Evolutionary conservation across 306 rosid species (phyloP).

Genomic region (Quercus glauca): DNA sequence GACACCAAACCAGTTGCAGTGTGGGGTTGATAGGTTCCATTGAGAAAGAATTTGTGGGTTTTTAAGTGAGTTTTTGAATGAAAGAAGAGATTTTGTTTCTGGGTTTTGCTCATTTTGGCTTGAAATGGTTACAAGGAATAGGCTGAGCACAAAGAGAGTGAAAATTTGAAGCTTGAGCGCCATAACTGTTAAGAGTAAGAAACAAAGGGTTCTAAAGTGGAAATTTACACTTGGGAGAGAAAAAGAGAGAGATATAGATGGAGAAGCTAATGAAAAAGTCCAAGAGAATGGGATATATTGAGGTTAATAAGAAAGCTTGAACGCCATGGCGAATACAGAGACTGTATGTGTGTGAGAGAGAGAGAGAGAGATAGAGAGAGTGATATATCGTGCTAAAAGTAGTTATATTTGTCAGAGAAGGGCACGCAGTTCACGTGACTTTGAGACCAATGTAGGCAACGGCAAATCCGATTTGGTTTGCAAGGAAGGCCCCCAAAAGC

Average conservation of each 20-base stretch:
- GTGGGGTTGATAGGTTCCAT: conserved; percentile 52
- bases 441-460: conserved; percentile 15
- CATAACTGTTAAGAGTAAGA: conserved; percentile 19
- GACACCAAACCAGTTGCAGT: conserved; percentile 81
- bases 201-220: not conserved
- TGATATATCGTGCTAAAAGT: conserved; percentile 16
- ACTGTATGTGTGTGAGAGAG: not conserved
- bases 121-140: conserved; percentile 14
- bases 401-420: conserved; percentile 43
- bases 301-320: conserved; percentile 15
- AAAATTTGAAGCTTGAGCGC: conserved; percentile 24
- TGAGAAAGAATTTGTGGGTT: conserved; percentile 44
- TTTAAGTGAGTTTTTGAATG: conserved; percentile 57
- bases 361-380: not conserved
- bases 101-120: conserved; percentile 23
- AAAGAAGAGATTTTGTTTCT: conserved; percentile 51
- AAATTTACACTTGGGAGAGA: not conserved
- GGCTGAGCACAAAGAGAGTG: conserved; percentile 17
- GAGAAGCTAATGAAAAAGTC: conserved; percentile 6
- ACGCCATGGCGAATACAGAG: conserved; percentile 18
- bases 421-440: conserved; percentile 79
- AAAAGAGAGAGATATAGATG: not conserved
- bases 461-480: conserved; percentile 17
- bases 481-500: conserved; percentile 4
- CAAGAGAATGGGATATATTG: not conserved